These are phyloP conservation scores for Fusarium albidum DNA, from an alignment of 2,329 filamentous ascomycete genomes.

Conservation along the genomic window DNA sequence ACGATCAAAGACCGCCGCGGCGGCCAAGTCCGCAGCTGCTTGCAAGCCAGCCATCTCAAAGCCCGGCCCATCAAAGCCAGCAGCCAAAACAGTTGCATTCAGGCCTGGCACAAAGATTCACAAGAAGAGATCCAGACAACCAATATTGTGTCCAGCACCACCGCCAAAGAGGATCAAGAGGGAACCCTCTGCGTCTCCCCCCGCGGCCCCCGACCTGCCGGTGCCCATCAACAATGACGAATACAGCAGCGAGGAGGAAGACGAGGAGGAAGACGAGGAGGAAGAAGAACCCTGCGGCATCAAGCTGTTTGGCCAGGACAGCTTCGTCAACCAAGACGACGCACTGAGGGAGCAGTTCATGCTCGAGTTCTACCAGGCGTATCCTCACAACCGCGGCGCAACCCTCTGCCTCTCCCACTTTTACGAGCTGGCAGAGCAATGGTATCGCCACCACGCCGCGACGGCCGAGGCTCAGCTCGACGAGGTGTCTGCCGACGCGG, in stretches of 20 bases:
- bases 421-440: conserved; percentile 17
- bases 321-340: not conserved
- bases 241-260: not conserved
- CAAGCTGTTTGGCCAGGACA: conserved; percentile 19
- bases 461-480: conserved; percentile 4
- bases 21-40: not conserved
- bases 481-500: not conserved
- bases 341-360: not conserved
- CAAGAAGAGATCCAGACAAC: conserved; percentile 8
- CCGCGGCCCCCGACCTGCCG: not conserved
- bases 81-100: not conserved
- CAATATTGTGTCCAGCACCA: not conserved
- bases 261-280: not conserved
- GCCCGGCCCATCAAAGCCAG: not conserved
- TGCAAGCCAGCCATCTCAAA: not conserved
- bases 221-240: not conserved
- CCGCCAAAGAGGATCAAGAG: conserved; percentile 9
- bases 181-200: not conserved
- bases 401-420: conserved; percentile 28
- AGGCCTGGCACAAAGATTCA: not conserved
- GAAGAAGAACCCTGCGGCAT: not conserved
- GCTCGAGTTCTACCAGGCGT: conserved; percentile 29
- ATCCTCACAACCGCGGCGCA: conserved; percentile 27
- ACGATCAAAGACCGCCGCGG: not conserved
- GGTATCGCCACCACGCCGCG: conserved; percentile 17